Evolutionary conservation across 768 basidiomycete genomes (phyloP), one percentile per base, ranked within the genome.

Genomic region (Russula sp.): DNA sequence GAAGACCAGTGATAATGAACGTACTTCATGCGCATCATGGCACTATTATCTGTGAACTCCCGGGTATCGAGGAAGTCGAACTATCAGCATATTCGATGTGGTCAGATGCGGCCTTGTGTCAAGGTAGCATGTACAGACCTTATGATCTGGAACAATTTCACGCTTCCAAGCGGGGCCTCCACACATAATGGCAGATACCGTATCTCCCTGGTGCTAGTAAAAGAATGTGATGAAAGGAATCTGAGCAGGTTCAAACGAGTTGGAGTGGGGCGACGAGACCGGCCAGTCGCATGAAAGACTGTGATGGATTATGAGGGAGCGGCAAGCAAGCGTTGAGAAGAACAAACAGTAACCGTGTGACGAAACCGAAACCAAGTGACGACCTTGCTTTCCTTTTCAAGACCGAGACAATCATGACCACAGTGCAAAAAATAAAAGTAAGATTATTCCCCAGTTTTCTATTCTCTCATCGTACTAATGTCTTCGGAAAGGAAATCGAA

Each of bases 61-160:
- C 85, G 82, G 22, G 89, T 88, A 74, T 98, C 93, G 70, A 99
- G 81, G 70, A 98, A 98, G 79, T 98, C 96, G 70, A 98, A 98
- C 97, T 98, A 50, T 43, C 47, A 59, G 22, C 20, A 36, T 46
- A 29, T 52, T 25, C 42, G 18, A 56, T 20, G 56, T 11, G 56
- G 16, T 41, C 50, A 54, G 55, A 56, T 50, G 47, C 10, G 14
- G 3, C 41, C 36, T n/a, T 39, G 46, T 20, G 56, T 34, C 18
- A 43, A 47, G 51, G 38, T 3, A 16, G 25, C 20, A 45, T 59
- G 64, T 79, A 58, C 64, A 22, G 20, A 93, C 96, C 83, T 98
- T 99, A 77, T 98, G 97, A 77, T 98, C 97, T 58, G 90, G 92
- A 48, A 98, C 94, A 69, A 90, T 83, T 80, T 98, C 97, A 71